Percentiles rank a stretch among this genome's conserved stretches.
Conservation (phyloP, 2,329 filamentous ascomycete genomes). For the Monilinia laxa region DNA sequence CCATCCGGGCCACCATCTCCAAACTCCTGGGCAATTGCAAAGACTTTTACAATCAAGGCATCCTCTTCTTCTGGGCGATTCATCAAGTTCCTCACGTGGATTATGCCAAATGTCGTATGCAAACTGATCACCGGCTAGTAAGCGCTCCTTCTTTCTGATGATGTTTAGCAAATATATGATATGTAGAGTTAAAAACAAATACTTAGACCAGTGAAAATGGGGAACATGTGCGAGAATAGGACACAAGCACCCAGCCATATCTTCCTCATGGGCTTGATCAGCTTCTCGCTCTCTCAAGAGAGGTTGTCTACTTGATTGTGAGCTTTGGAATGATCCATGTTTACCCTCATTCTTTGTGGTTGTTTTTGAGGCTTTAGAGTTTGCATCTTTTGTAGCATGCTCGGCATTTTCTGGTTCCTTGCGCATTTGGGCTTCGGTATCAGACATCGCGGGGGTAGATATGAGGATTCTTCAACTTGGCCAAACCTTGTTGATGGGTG, state of each 20-base stretch:
- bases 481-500: neutral
- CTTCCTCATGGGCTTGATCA: neutral
- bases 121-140: constrained; percentile 16
- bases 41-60: neutral
- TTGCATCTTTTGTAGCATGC: neutral
- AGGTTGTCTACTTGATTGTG: neutral
- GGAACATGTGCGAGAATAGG: neutral
- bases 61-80: neutral
- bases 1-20: constrained; percentile 12
- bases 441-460: neutral
- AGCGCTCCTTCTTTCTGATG: neutral
- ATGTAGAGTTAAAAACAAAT: neutral
- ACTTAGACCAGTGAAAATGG: constrained; percentile 9
- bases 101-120: constrained; percentile 13
- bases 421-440: neutral
- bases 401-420: neutral
- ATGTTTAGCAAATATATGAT: constrained; percentile 9
- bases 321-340: neutral
- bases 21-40: neutral
- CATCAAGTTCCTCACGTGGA: constrained; percentile 16
- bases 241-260: neutral
- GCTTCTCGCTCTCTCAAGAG: neutral
- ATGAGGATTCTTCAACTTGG: no score
- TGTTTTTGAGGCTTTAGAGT: neutral
- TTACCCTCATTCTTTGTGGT: neutral